phyloP scores from a whole-genome alignment of 73 alveolate species.

The Stentor roeselii region DNA sequence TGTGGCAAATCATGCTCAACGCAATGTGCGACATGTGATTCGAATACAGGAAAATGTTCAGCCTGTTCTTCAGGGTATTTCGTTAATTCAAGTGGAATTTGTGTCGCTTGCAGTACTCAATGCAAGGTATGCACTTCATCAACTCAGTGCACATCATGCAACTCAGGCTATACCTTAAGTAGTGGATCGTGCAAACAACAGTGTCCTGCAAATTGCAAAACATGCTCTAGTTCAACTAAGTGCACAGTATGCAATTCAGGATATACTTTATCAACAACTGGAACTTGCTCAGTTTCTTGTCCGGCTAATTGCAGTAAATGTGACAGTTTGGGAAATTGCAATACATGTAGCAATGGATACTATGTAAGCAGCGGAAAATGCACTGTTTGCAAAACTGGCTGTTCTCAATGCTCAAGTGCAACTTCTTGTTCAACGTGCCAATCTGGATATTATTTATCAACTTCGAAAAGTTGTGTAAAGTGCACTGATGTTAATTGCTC shows the following conservation, averaged over 20 bases:
- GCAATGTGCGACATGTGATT: not conserved
- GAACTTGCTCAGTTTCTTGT: not conserved
- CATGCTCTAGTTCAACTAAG: not conserved
- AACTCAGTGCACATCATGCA: not conserved
- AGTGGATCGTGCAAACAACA: not conserved
- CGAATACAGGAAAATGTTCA: not conserved
- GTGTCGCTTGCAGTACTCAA: not conserved
- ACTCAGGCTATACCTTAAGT: not conserved
- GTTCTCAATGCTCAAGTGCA: not conserved
- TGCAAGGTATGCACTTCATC: not conserved
- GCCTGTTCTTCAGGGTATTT: not conserved
- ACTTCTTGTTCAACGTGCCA: not conserved
- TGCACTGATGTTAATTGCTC: not conserved
- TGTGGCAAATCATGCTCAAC: not conserved
- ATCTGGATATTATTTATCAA: not conserved
- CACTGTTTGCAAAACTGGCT: not conserved
- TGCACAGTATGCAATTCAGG: not conserved
- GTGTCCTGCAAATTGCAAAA: not conserved
- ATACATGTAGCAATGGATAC: not conserved
- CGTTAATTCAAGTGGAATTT: not conserved
- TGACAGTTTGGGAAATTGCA: not conserved
- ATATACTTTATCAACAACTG: no score
- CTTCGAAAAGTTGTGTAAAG: not conserved
- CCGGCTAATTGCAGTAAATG: not conserved
- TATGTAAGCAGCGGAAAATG: not conserved